These are phyloP conservation scores for Penicillium simplicissimum DNA, from an alignment of 495 filamentous ascomycete species.

Conservation along the genomic window DNA sequence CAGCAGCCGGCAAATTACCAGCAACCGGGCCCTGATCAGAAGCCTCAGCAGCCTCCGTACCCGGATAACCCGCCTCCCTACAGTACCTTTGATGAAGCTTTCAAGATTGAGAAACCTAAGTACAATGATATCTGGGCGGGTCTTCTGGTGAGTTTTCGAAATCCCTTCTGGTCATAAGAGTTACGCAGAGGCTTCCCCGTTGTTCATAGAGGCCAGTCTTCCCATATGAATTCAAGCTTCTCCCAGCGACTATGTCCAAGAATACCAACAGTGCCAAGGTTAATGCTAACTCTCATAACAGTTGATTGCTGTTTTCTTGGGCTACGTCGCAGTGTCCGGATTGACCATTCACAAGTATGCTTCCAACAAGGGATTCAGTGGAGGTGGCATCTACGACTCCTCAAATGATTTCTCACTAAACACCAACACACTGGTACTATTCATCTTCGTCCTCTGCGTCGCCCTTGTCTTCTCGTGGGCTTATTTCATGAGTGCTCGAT, in stretches of 20 bases:
- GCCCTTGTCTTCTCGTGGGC: constrained; percentile 71
- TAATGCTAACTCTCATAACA: constrained; percentile 24
- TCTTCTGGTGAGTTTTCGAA: constrained; percentile 56
- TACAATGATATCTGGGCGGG: constrained; percentile 89
- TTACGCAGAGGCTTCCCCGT: no score
- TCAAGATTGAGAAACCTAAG: constrained; percentile 78
- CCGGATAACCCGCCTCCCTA: constrained; percentile 36
- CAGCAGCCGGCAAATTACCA: constrained; percentile 21
- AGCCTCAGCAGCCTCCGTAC: constrained; percentile 29
- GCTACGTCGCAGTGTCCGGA: constrained; percentile 76
- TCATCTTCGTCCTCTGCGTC: constrained; percentile 70
- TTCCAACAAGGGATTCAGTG: constrained; percentile 63
- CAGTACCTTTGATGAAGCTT: constrained; percentile 69
- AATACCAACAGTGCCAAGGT: background rate
- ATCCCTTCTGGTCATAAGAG: background rate
- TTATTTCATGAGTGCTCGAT: constrained; percentile 75
- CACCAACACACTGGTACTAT: constrained; percentile 84
- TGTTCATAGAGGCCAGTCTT: no score
- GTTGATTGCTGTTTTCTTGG: constrained; percentile 72
- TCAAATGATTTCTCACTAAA: constrained; percentile 63
- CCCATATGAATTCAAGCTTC: no score
- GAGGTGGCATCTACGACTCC: constrained; percentile 71
- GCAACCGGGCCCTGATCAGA: constrained; percentile 26
- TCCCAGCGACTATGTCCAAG: no score
- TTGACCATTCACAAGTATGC: constrained; percentile 77